A percentile compares a stretch with the other conserved stretches of the same genome.
These are phyloP conservation scores for Apium graveolens DNA, from an alignment of 129 eudicot species.

Conservation along the genomic window DNA sequence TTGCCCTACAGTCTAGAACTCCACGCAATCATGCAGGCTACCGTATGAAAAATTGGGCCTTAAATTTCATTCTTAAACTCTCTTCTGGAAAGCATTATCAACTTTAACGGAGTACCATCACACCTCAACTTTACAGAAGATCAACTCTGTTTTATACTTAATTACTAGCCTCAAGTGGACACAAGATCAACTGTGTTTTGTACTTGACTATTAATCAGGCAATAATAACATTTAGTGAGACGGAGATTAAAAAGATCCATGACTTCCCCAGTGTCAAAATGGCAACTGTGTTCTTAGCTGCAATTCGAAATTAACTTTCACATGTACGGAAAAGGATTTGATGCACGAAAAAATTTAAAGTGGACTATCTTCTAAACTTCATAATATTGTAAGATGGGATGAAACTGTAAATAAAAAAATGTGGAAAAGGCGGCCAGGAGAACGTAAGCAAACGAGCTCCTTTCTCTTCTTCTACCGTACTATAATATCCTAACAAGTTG, in stretches of 20 bases:
- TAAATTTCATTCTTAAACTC: neutral
- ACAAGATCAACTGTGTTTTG: neutral
- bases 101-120: neutral
- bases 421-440: too few species aligned
- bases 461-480: too few species aligned
- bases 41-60: neutral
- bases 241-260: neutral
- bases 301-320: neutral
- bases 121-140: neutral
- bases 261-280: neutral
- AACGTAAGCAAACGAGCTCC: too few species aligned
- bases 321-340: neutral
- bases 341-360: neutral
- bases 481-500: too few species aligned
- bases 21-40: neutral
- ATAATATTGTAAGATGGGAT: neutral
- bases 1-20: neutral
- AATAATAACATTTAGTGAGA: neutral
- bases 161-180: neutral
- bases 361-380: neutral
- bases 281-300: neutral
- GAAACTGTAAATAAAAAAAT: neutral
- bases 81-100: neutral
- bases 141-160: neutral
- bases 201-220: neutral